These are phyloP conservation scores for Acanthamoeba polyphaga DNA, from an alignment of 208 protist species.

Conservation along the genomic window DNA sequence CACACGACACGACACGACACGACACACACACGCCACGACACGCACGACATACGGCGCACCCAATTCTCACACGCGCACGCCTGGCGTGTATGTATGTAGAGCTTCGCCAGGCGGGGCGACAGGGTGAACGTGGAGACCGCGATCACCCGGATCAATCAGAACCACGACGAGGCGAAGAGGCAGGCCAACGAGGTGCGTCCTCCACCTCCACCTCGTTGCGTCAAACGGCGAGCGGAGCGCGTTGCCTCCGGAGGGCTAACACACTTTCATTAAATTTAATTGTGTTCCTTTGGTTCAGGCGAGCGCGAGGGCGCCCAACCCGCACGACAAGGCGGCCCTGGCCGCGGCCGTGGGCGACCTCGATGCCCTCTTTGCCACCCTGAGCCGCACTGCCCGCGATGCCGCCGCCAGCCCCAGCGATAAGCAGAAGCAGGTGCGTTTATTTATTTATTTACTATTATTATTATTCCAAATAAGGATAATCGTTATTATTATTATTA, in stretches of 20 bases:
- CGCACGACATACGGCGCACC: not conserved
- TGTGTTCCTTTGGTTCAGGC: no score
- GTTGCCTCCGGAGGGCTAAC: no score
- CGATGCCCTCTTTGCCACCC: not conserved
- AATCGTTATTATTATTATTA: no score
- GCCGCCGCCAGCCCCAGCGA: conserved; percentile 9
- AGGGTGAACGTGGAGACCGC: not conserved
- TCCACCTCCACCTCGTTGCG: not conserved
- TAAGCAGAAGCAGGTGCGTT: conserved; percentile 17
- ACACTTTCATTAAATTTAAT: no score
- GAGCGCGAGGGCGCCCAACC: not conserved
- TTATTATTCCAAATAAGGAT: no score
- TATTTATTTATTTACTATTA: no score
- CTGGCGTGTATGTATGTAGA: not conserved
- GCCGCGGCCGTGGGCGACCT: not conserved
- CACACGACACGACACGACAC: no score
- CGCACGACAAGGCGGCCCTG: conserved; percentile 8
- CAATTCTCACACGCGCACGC: not conserved
- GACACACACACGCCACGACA: no score
- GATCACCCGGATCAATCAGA: not conserved
- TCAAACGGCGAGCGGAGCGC: not conserved
- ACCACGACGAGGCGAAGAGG: conserved; percentile 9
- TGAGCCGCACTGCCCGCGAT: not conserved
- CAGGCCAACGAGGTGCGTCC: not conserved
- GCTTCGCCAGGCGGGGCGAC: conserved; percentile 9